Evolutionary conservation across 768 basidiomycete species (phyloP), one percentile per base, ranked within the genome.

Genomic region (Auriscalpium microsporum): DNA sequence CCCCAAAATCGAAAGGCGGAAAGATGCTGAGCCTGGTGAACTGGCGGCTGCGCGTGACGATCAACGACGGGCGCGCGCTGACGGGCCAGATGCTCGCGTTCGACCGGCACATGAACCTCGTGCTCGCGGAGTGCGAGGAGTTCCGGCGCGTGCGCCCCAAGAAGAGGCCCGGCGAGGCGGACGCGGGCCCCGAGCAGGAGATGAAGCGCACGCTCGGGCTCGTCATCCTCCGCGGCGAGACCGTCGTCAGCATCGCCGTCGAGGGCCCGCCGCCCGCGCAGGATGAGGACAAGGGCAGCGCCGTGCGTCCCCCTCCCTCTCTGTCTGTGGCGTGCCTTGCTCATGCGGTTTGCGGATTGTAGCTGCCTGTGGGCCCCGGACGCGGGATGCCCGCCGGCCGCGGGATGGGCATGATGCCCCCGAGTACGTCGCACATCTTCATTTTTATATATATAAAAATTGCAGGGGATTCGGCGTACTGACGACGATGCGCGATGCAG

Each of bases 21-120:
- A 94, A 94, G 79, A 96, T 99, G 93, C 86, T 95, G 69, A 74
- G 86, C 70, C 86, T 98, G 75, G 83, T 99, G 78, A 94, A 98
- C 75, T 97, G 95, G 90, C 80, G 95, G 72, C 81, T 99, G 62
- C 94, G 90, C 74, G 86, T 98, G 56, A 96, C 94, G 56, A 86
- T 98, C 73, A 96, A 87, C 84, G 96, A 99, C 72, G 94, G 94
- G 57, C 90, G 96, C 70, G 82, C 89, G 55, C 76, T 98, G 64
- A 92, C 90, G 47, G 96, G 96, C 44, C 96, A 98, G 75, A 96
- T 98, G 91, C 87, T 99, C 70, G 96, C 96, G 52, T 99, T 97
- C 70, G 96, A 99, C 76, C 87, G 90, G 67, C 96, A 99, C 73
- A 99, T 98, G 96, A 99, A 99, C 74, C 78, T 99, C 63, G 96